Evolutionary conservation across 2,329 filamentous ascomycete species (phyloP), one percentile per base, ranked within the genome.

Genomic region (Fusarium nanum): DNA sequence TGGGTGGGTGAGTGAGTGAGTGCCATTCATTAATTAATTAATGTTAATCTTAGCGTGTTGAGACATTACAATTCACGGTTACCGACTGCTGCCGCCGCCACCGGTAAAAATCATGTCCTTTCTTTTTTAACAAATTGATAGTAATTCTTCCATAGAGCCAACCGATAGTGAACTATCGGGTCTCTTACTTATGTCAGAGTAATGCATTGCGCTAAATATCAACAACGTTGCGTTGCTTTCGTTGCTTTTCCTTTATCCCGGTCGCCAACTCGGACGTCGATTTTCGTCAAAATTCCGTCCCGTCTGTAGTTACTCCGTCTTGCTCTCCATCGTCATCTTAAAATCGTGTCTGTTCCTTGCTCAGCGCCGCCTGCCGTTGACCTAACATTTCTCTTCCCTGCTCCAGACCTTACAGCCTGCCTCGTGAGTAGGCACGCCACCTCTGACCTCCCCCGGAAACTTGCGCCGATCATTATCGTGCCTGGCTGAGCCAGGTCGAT

Each of bases 401-500:
- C 32, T 61, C 48, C 50, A 62, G 60, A 56, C 55, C 60, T 67
- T 55, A 60, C 70, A 66, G 55, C 60, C 42, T 71, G 64, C 54
- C 54, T 52, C 65, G 53, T 58, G 53, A 68, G 63, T 64, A 63
- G 63, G 64, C 65, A 73, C 73, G 70, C 73, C 72, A 75, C 72
- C 67, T 68, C 62, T 56, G 37, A 67, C 61, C 47, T 54, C 59
- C 70, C 73, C 73, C 63, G 64, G 72, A 72, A 72, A 71, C 66
- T 66, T 75, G 71, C 37, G 73, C 67, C 71, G 71, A 74, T 76
- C 73, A 68, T 74, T 72, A 64, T 76, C 70, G 69, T 76, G 71
- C 56, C 71, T 73, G 69, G 58, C 65, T 44, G 61, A 67, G 73
- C 66, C 64, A 60, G 68, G 67, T 70, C 59, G 57, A 73, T 73